Conservation (phyloP, 1,284 basidiomycete species). For the Polyporus tsugae region DNA sequence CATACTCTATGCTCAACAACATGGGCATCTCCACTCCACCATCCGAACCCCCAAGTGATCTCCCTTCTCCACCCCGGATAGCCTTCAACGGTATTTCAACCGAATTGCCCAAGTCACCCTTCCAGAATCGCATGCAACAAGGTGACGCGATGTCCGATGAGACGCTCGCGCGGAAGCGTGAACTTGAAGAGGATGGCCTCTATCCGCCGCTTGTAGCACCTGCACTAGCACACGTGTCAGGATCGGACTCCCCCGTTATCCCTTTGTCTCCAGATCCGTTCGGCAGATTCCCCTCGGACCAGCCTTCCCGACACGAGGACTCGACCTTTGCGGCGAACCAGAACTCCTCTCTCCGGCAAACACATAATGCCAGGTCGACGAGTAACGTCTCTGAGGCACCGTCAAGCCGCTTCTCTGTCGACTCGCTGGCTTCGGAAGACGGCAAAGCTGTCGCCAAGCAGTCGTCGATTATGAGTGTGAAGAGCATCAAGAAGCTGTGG, state of each 20-base stretch:
- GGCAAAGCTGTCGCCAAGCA: slow-evolving; percentile 25
- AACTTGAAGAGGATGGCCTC: slow-evolving; percentile 51
- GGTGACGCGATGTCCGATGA: slow-evolving; percentile 48
- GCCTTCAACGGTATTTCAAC: slow-evolving; percentile 75
- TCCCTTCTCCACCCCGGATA: slow-evolving; percentile 64
- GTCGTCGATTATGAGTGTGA: slow-evolving; percentile 66
- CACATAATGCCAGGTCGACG: slow-evolving; percentile 33
- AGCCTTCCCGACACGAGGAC: slow-evolving; percentile 34
- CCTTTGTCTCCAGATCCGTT: slow-evolving; percentile 84
- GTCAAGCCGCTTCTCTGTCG: slow-evolving; percentile 77
- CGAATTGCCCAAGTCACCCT: slow-evolving; percentile 57
- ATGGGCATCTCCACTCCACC: slow-evolving; percentile 21
- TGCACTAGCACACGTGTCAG: slow-evolving; percentile 36
- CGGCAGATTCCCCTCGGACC: slow-evolving; percentile 67
- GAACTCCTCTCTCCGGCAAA: slow-evolving; percentile 21
- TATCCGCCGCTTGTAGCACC: slow-evolving; percentile 52
- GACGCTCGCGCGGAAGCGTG: slow-evolving; percentile 59
- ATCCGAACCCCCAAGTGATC: slow-evolving; percentile 30
- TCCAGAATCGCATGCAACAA: slow-evolving; percentile 41
- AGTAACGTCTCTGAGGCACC: slow-evolving; percentile 37
- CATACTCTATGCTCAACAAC: slow-evolving; percentile 43
- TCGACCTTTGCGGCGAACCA: slow-evolving; percentile 14
- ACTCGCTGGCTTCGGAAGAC: slow-evolving; percentile 63
- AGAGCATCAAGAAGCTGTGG: slow-evolving; percentile 77
- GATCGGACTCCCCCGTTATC: slow-evolving; percentile 57